Base-by-base conservation (phyloP, 1,284 basidiomycete species). In the Ganoderma lucidum region DNA sequence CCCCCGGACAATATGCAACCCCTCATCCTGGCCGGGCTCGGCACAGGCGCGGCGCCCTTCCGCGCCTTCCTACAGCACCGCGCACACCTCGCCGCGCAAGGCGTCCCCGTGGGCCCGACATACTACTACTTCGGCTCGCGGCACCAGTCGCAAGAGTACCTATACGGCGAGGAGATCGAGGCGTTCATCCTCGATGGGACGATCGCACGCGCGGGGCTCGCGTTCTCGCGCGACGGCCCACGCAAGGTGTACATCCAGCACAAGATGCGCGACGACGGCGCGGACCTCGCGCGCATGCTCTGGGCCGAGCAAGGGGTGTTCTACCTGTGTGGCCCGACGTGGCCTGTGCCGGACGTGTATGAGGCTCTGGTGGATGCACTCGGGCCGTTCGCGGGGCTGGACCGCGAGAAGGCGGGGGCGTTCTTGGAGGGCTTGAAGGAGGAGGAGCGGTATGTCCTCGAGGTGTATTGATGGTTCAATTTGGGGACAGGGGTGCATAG, bases 101-200 rank as follows among this genome's bases (percentile, higher is more conserved):
- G 93, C 63, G 83, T 93, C 75, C 86, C 93, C 66, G 90, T 97
- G 68, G 97, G 97, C 0, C 96, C 96, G 1, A 88, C 96, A 37
- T 93, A 98, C 80, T 99, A 99, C 86, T 99, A 98, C 88, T 99
- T 99, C 81, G 97, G 97, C 72, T 97, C 97, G 70, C 94, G 98
- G 68, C 93, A 98, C 82, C 94, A 95, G 78, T 92, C 93, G 45
- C 90, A 96, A 78, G 97, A 99, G 81, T 99, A 96, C 81, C 91
- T 99, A 30, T 99, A 99, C 81, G 96, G 96, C 64, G 95, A 96
- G 78, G 95, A 96, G 82, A 90, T 95, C 74, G 93, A 95, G 79
- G 91, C 93, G 6, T 95, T 89, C 79, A 90, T 98, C 67, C 84
- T 89, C 15, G 94, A 96, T 75, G 90, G 93, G 62, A 85, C 97